Conservation (phyloP, 2,329 filamentous ascomycete genomes). For the Penicillium sclerotigenum region DNA sequence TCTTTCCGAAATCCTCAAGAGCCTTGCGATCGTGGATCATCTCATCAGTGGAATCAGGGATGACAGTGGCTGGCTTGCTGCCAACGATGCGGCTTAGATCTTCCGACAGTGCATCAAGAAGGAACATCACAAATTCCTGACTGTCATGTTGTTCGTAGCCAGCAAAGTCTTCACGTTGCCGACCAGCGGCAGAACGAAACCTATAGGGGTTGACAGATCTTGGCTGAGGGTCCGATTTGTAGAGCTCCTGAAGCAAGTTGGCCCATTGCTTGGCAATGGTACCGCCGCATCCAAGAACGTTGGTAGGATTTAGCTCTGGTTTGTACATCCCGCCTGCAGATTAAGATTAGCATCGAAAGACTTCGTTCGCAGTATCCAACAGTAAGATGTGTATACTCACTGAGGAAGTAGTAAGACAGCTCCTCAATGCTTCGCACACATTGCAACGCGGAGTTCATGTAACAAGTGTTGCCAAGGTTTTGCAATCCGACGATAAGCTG, state of each 20-base stretch:
- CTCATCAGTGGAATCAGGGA: constrained; percentile 94
- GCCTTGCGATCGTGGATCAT: constrained; percentile 81
- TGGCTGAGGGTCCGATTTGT: constrained; percentile 59
- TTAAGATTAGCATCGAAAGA: constrained; percentile 11
- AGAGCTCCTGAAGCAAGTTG: constrained; percentile 71
- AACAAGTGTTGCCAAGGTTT: constrained; percentile 96
- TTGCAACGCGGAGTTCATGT: constrained; percentile 97
- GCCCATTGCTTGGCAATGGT: constrained; percentile 83
- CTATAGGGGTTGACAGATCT: constrained; percentile 72
- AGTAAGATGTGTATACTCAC: constrained; percentile 24
- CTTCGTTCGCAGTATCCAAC: neutral
- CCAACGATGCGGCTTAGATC: constrained; percentile 81
- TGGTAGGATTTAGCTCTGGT: constrained; percentile 77
- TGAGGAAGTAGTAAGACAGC: constrained; percentile 84
- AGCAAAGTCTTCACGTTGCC: constrained; percentile 79
- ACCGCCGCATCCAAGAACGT: constrained; percentile 81
- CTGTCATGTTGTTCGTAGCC: constrained; percentile 97
- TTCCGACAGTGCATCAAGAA: constrained; percentile 91
- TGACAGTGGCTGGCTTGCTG: constrained; percentile 96
- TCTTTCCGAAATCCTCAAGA: constrained; percentile 78
- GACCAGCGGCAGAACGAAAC: constrained; percentile 80
- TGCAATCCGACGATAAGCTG: constrained; percentile 73
- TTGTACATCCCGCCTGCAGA: constrained; percentile 61
- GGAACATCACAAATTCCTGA: constrained; percentile 91
- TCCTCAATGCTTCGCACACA: constrained; percentile 93